Evolutionary conservation across 768 basidiomycete genomes (phyloP).

Genomic region (Auricularia cornea): DNA sequence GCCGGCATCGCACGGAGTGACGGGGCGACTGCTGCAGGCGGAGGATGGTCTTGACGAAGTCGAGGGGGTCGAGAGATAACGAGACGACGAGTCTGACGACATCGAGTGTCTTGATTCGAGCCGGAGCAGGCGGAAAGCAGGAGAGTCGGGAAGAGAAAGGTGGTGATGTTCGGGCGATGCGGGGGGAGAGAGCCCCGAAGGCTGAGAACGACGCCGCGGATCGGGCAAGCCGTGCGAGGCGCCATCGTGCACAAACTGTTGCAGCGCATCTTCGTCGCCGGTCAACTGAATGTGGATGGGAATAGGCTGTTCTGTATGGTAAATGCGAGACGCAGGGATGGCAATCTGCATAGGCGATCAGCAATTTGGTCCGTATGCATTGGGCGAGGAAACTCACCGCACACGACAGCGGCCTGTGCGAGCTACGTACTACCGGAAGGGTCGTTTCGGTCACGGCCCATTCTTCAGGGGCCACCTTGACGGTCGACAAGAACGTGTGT

Average conservation of each 20-base stretch:
- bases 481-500: constrained; percentile 43
- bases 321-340: constrained; percentile 48
- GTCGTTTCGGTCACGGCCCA: constrained; percentile 30
- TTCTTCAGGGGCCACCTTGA: constrained; percentile 59
- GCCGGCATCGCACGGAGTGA: neutral
- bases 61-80: too few species aligned
- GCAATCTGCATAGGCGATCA: constrained; percentile 37
- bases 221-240: neutral
- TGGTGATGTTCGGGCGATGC: too few species aligned
- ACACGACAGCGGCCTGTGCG: neutral
- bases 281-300: constrained; percentile 59
- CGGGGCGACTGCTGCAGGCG: neutral
- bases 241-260: neutral
- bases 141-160: neutral
- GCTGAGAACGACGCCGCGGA: neutral
- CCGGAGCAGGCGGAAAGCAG: neutral
- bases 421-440: neutral
- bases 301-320: constrained; percentile 45
- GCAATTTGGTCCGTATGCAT: neutral
- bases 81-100: neutral
- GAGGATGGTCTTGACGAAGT: neutral
- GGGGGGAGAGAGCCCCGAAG: neutral
- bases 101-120: neutral
- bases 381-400: constrained; percentile 30
- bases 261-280: neutral